Conservation (phyloP, 257 asterid species). For the Euphrasia confusa region DNA sequence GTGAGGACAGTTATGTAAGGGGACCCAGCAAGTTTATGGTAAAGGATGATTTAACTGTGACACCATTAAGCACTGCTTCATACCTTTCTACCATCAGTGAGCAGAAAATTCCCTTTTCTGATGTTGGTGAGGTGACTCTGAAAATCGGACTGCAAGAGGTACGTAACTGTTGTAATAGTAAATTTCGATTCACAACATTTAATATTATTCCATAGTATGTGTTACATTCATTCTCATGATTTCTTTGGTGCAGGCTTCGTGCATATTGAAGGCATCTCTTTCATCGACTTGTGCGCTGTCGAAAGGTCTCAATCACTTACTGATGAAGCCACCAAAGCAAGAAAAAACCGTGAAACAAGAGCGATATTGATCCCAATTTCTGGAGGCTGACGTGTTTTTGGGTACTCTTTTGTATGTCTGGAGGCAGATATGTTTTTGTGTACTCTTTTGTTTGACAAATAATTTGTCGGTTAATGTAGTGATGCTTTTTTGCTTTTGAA, state of each 20-base stretch:
- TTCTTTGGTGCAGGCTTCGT: background rate
- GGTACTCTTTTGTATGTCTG: too few relatives aligned
- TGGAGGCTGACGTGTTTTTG: too few relatives aligned
- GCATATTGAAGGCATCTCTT: constrained; percentile 1
- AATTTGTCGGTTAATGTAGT: too few relatives aligned
- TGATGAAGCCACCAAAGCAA: too few relatives aligned
- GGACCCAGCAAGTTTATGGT: background rate
- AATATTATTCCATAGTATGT: background rate
- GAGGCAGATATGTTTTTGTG: too few relatives aligned
- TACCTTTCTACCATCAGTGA: background rate
- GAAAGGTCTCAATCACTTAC: too few relatives aligned
- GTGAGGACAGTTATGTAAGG: background rate
- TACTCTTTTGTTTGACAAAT: too few relatives aligned
- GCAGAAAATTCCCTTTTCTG: background rate
- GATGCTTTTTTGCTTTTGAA: too few relatives aligned
- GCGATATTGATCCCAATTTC: too few relatives aligned
- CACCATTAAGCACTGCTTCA: background rate
- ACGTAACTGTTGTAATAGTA: background rate
- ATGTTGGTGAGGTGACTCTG: background rate
- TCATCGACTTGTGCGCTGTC: background rate
- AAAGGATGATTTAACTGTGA: constrained; percentile 10
- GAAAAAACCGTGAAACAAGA: too few relatives aligned
- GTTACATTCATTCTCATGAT: background rate
- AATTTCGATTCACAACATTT: background rate
- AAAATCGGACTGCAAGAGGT: constrained; percentile 6